phyloP scores from a whole-genome alignment of 129 eudicot species.

The Centaurea solstitialis region DNA sequence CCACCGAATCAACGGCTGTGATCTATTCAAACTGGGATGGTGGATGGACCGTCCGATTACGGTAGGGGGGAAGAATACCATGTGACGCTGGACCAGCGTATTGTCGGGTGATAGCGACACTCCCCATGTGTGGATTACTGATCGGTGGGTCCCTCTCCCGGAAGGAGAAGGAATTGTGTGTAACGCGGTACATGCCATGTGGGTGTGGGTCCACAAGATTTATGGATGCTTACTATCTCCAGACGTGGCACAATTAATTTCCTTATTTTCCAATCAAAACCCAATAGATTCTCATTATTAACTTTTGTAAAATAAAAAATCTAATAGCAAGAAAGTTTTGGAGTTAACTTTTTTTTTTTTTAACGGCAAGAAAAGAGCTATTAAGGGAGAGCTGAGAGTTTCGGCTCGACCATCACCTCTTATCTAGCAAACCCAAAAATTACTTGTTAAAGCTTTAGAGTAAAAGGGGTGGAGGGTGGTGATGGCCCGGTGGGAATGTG shows the following conservation, averaged over 20 bases:
- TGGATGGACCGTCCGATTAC: conserved; percentile 15
- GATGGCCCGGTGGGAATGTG: no score
- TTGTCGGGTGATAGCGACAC: conserved; percentile 27
- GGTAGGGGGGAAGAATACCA: conserved; percentile 15
- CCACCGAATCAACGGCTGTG: conserved; percentile 20
- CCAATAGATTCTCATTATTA: no score
- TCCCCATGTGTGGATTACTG: conserved; percentile 35
- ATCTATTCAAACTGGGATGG: not conserved
- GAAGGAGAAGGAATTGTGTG: not conserved
- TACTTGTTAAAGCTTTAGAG: no score
- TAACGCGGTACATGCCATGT: conserved; percentile 25
- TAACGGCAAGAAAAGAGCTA: no score
- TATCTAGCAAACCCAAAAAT: no score
- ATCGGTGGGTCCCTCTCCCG: conserved; percentile 9
- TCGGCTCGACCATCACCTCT: no score
- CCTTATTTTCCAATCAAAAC: not conserved
- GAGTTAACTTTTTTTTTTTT: no score
- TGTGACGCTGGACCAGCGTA: conserved; percentile 31
- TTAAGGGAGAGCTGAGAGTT: no score
- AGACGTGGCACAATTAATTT: not conserved
- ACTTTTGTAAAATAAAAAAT: no score
- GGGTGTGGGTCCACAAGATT: not conserved
- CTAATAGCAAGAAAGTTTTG: no score
- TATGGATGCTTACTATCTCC: not conserved
- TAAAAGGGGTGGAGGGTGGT: no score